Percentiles rank a stretch among this genome's conserved stretches.
These are phyloP conservation scores for Boehmeria nivea DNA, from an alignment of 306 rosid species.

Conservation along the genomic window DNA sequence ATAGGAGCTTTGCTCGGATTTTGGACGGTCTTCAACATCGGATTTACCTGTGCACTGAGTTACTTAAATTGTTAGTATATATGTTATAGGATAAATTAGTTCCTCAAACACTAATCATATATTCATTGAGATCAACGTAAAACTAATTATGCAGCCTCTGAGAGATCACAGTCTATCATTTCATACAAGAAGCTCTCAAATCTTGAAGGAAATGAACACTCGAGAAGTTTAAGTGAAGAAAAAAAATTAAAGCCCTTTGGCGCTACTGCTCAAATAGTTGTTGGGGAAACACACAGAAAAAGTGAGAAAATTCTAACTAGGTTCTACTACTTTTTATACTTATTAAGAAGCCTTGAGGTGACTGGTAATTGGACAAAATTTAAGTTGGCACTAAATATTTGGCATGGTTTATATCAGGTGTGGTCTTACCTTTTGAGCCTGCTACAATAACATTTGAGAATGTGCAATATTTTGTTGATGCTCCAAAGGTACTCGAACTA, in stretches of 20 bases:
- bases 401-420: not conserved
- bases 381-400: no score
- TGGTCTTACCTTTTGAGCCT: conserved; percentile 23
- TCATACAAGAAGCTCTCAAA: conserved; percentile 29
- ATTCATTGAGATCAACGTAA: not conserved
- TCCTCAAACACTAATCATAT: not conserved
- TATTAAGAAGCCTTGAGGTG: no score
- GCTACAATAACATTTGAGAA: conserved; percentile 25
- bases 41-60: conserved; percentile 37
- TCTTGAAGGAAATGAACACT: conserved; percentile 29
- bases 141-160: conserved; percentile 31
- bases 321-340: not conserved
- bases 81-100: no score
- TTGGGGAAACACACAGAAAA: not conserved
- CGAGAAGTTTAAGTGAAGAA: conserved; percentile 1
- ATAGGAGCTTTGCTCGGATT: conserved; percentile 45
- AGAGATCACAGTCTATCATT: conserved; percentile 37
- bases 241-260: not conserved
- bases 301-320: not conserved
- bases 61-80: conserved; percentile 30
- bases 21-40: conserved; percentile 39
- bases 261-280: not conserved
- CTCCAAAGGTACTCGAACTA: conserved; percentile 22
- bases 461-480: conserved; percentile 28
- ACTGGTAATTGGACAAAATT: no score